Evolutionary conservation across 306 rosid species (phyloP), one percentile per base, ranked within the genome.

Genomic region (Prunus padus): DNA sequence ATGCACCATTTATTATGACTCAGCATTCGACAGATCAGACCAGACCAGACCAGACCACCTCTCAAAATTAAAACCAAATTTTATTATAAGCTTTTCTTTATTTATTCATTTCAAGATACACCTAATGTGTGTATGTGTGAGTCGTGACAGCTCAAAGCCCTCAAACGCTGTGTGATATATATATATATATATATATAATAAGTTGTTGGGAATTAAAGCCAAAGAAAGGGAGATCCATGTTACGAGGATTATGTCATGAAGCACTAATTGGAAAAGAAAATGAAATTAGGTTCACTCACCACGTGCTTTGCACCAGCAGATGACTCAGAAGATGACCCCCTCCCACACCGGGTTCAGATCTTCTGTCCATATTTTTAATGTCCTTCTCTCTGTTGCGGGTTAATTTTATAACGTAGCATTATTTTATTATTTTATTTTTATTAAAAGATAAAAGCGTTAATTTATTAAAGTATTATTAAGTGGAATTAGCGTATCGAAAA

Each of bases 201-300:
- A 31, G 40, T 33, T 33, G 40, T 33, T 33, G 40, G 40, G 40
- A 22, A 56, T 56, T 22, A 22, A 22, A n/a, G 13, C 25, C 2
- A 6, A 19, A 19, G 8, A 8, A n/a, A 37, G 9, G 11, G 7
- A 12, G 77, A 71, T 72, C 59, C 66, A 71, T 44, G 37, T 63
- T 55, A 1, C 40, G 50, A 51, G 60, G 65, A 65, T 68, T 63
- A 13, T 37, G 57, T 67, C 40, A 62, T 67, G 75, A 51, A 75
- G 64, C 52, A 50, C 40, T 60, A 31, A 37, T 37, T 6, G 7
- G 0, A 37, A 7, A 37, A 37, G 8, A 37, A 37, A 37, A 13
- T 47, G 70, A 20, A 59, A 25, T 73, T 82, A 64, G 90, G 88
- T 76, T 63, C 78, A 81, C 90, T 76, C 15, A 25, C 74, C 86